phyloP scores from a whole-genome alignment of 148 eudicot genomes.

The Silene latifolia region DNA sequence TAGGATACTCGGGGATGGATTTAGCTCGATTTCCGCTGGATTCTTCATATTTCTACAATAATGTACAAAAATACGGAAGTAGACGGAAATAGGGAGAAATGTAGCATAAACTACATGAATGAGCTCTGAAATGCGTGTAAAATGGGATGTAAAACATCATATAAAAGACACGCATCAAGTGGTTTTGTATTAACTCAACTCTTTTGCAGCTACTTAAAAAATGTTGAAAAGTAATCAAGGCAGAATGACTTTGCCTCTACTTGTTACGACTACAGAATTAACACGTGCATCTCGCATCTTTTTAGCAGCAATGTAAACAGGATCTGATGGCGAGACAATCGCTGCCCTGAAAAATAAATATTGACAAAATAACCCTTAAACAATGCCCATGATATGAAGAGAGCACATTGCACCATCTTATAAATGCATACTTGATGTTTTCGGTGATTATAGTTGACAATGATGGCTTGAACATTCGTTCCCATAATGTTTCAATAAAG shows the following conservation, averaged over 20 bases:
- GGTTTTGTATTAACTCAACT: no score
- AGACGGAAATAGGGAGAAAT: no score
- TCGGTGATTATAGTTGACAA: constrained; percentile 76
- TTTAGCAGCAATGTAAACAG: constrained; percentile 78
- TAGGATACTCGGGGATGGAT: no score
- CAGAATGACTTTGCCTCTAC: constrained; percentile 50
- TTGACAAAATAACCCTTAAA: not conserved
- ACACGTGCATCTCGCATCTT: constrained; percentile 73
- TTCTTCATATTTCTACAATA: no score
- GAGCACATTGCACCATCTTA: not conserved
- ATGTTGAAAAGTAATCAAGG: no score
- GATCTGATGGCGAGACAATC: constrained; percentile 70
- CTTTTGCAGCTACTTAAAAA: no score
- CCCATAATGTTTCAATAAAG: constrained; percentile 88
- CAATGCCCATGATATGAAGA: not conserved
- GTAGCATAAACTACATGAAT: no score
- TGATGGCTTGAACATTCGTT: constrained; percentile 91
- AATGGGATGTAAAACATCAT: no score
- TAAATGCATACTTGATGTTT: constrained; percentile 52
- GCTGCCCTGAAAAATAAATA: constrained; percentile 46
- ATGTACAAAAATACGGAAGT: no score
- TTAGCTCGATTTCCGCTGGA: no score
- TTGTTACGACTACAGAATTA: constrained; percentile 61
- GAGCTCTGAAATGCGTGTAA: no score
- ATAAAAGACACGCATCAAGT: no score